Evolutionary conservation across 352 stramenopile genomes (phyloP).

Genomic region (Phytopythium kandeliae): DNA sequence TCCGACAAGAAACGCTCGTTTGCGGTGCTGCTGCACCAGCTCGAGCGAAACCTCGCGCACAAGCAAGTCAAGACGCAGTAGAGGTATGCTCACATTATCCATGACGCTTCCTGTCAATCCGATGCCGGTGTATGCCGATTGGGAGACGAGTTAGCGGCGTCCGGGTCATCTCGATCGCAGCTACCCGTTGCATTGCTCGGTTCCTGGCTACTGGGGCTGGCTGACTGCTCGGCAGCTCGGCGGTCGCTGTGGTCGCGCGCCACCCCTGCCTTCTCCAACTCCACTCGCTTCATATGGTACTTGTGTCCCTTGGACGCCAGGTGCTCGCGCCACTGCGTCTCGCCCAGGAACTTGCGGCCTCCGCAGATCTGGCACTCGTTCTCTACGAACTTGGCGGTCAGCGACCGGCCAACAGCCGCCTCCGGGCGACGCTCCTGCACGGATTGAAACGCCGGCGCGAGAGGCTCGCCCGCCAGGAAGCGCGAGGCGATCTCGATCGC

Average conservation of each 20-base stretch:
- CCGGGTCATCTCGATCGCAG: not conserved
- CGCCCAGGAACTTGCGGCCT: slow-evolving; percentile 58
- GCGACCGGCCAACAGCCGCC: slow-evolving; percentile 21
- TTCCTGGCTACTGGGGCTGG: not conserved
- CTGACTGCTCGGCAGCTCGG: slow-evolving; percentile 11
- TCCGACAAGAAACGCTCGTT: slow-evolving; percentile 57
- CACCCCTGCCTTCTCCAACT: slow-evolving; percentile 34
- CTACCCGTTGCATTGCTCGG: not conserved
- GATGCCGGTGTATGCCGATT: no score
- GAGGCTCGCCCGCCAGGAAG: slow-evolving; percentile 36
- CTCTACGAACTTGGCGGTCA: slow-evolving; percentile 60
- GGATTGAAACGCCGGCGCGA: slow-evolving; percentile 22
- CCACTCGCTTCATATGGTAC: slow-evolving; percentile 69
- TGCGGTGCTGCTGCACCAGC: slow-evolving; percentile 43
- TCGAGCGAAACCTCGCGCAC: slow-evolving; percentile 47
- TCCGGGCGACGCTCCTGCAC: slow-evolving; percentile 50
- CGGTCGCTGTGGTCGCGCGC: slow-evolving; percentile 7
- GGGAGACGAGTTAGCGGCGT: not conserved
- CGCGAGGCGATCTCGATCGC: slow-evolving; percentile 54
- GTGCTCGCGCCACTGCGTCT: slow-evolving; percentile 66
- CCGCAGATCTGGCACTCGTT: slow-evolving; percentile 54
- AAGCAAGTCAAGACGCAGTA: slow-evolving; percentile 39
- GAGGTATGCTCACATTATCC: slow-evolving; percentile 16
- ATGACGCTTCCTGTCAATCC: no score
- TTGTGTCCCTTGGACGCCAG: slow-evolving; percentile 78